Conservation (phyloP, 2,329 filamentous ascomycete species). For the Beauveria sp. region DNA sequence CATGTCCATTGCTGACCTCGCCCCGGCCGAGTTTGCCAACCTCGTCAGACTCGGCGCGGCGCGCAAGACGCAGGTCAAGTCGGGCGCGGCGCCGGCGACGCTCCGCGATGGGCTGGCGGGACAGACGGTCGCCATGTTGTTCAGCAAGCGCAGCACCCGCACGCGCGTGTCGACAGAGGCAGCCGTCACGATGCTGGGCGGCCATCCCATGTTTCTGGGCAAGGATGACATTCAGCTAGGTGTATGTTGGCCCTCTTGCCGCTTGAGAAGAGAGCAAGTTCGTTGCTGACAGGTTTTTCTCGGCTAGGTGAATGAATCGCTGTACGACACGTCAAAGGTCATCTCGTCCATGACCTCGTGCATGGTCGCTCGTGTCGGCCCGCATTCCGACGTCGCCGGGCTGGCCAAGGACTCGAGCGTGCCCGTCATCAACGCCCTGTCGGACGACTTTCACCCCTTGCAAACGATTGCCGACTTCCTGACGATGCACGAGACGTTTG, state of each 20-base stretch:
- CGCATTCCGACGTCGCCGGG: slow-evolving; percentile 65
- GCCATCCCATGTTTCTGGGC: slow-evolving; percentile 92
- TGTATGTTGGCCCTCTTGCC: slow-evolving; percentile 37
- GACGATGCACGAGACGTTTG: slow-evolving; percentile 76
- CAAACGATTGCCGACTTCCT: slow-evolving; percentile 93
- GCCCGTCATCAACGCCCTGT: slow-evolving; percentile 81
- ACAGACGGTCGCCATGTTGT: slow-evolving; percentile 88
- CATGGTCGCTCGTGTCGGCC: slow-evolving; percentile 72
- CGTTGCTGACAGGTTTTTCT: neutral
- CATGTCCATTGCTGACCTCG: slow-evolving; percentile 83
- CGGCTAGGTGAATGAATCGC: slow-evolving; percentile 73
- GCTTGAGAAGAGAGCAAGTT: neutral
- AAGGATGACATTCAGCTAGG: slow-evolving; percentile 95
- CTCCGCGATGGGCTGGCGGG: slow-evolving; percentile 59
- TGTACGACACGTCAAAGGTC: slow-evolving; percentile 86
- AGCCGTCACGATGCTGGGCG: slow-evolving; percentile 79
- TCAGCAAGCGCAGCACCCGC: slow-evolving; percentile 90
- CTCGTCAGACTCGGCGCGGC: slow-evolving; percentile 75
- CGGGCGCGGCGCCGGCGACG: slow-evolving; percentile 43
- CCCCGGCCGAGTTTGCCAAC: slow-evolving; percentile 67
- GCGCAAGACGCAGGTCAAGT: slow-evolving; percentile 72
- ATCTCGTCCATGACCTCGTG: slow-evolving; percentile 90
- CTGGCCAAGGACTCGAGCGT: slow-evolving; percentile 67
- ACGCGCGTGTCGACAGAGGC: slow-evolving; percentile 91
- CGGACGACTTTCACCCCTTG: slow-evolving; percentile 85